Evolutionary conservation across 2,329 filamentous ascomycete species (phyloP), one percentile per base, ranked within the genome.

Genomic region (Coniochaeta prunicola): DNA sequence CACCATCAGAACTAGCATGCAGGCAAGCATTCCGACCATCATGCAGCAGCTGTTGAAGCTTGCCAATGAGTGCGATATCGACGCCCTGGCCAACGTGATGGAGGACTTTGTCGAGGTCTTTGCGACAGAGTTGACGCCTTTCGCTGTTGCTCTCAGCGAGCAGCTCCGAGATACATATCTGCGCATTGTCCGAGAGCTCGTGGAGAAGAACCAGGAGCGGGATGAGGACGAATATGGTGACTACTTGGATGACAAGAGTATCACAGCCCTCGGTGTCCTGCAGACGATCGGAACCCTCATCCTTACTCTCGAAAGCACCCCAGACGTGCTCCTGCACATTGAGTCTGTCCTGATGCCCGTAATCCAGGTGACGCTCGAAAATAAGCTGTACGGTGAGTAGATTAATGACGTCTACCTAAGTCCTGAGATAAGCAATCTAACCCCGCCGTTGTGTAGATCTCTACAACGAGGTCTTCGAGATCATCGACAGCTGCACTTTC

Each of bases 21-120:
- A 97, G 75, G 87, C 92, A 69, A 97, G 92, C 72, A 99, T 99
- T 65, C 92, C 94, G 17, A 96, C 96, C 68, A 97, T 99, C 69
- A 99, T 99, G 94, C 96, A 97, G 76, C 93, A 99, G 74, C 82
- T 99, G 15, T 81, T 99, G 58, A 97, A 97, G 77, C 80, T 99
- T 59, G 93, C 94, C 30, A 99, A 99, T 70, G 94, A 99, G 75
- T 94, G 96, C 60, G 94, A 99, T 70, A 93, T 99, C 54, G 94
- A 99, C 73, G 92, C 94, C 5, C 80, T 99, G 42, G 93, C 94
- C 24, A 97, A 97, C 69, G 94, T 99, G 40, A 99, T 99, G 94
- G 94, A 99, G 74, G 94, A 99, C 70, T 99, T 99, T 70, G 94
- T 99, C 53, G 94, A 99, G 73, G 92, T 97, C 2, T 99, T 99